phyloP scores from a whole-genome alignment of 805 yeast species.

The Candida manassasensis region DNA sequence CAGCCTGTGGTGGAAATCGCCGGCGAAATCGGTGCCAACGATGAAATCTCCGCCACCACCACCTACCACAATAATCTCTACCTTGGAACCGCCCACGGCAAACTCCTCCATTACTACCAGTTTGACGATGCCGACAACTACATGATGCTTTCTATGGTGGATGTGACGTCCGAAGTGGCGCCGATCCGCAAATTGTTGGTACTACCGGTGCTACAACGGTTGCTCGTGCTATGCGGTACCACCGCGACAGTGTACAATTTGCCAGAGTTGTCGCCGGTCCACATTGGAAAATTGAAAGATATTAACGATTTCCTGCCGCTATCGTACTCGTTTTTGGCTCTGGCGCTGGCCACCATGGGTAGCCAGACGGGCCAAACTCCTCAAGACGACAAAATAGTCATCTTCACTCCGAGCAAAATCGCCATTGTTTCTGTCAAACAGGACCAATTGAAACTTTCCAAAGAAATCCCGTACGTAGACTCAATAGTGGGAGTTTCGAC shows the following conservation, averaged over 20 bases:
- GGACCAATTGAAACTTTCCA: conserved; percentile 26
- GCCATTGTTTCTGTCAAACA: conserved; percentile 25
- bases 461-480: conserved; percentile 28
- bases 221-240: conserved; percentile 23
- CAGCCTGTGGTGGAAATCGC: too few species aligned
- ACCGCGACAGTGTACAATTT: conserved; percentile 22
- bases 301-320: conserved; percentile 28
- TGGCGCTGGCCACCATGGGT: conserved; percentile 5
- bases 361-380: conserved; percentile 3
- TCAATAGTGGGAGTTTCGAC: conserved; percentile 26
- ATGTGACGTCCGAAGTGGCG: conserved; percentile 10
- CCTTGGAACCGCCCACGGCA: conserved; percentile 33
- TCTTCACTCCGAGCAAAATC: conserved; percentile 25
- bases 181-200: conserved; percentile 22
- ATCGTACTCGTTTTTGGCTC: conserved; percentile 1
- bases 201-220: conserved; percentile 20
- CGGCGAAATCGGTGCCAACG: not conserved
- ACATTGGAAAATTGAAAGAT: conserved; percentile 33
- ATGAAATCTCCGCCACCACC: conserved; percentile 15
- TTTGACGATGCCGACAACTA: conserved; percentile 37
- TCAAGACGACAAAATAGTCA: conserved; percentile 24
- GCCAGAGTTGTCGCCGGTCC: conserved; percentile 37
- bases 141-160: conserved; percentile 23
- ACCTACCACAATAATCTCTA: conserved; percentile 29
- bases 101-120: conserved; percentile 33